Base-by-base conservation (phyloP, 305 asterid species). In the Fraxinus latifolia region DNA sequence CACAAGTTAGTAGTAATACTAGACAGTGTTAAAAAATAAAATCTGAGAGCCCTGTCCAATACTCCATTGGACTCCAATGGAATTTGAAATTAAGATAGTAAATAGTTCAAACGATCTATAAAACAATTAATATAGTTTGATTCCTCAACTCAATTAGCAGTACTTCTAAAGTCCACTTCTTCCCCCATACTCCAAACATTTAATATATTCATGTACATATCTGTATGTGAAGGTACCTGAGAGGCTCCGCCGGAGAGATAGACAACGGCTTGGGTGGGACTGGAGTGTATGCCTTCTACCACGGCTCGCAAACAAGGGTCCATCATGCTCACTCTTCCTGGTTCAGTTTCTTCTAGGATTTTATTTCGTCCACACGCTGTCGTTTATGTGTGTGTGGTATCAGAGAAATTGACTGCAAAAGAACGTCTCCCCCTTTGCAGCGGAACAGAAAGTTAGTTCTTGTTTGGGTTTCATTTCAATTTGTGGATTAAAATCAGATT, bases 211-310 rank as follows among this genome's bases (percentile, higher is more conserved):
- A 44, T 44, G 53, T 11, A 14, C 37, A 33, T 33, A 33, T 33
- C 37, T 14, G 8, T 33, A 1, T 21, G 9, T 37, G 33, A 9
- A 37, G 8, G 37, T 65, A 90, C 98, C 98, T 95, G 99, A 85
- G 99, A 93, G 36, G 97, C 97, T 27, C 97, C 99, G 81, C 99
- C 99, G 84, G 97, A 89, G 88, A 94, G 88, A 83, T 90, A 91
- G 80, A 95, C 88, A 55, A 95, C 97, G 74, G 95, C 93, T 81
- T 91, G 95, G 79, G 95, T 84, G 31, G 96, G 97, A 76, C 80
- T 89, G 12, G 91, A 88, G 87, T 95, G 97, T 78, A 94, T 90
- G 78, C 94, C 91, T 81, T 93, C 97, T 73, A 94, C 90, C 81
- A 90, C 65, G 6, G 91, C 89, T 85, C 99, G 92, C 3, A 90